Base-by-base conservation (phyloP, 1,139 yeast genomes). In the Spencermartinsiella ligniputridi region DNA sequence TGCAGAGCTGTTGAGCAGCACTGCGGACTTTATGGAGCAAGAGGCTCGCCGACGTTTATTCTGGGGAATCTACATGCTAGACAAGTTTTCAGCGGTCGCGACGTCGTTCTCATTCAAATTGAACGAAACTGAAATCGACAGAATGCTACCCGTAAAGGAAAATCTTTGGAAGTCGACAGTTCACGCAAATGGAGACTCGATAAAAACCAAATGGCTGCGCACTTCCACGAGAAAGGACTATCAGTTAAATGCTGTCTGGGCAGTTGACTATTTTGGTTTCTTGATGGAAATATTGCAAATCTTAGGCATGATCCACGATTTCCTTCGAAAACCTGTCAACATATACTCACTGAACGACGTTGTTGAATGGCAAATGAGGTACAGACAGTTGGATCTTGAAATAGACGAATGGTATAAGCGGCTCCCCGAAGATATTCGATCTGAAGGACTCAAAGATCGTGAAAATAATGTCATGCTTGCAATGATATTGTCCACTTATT, bases 401-500 rank as follows among this genome's bases (percentile, higher is more conserved):
- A 45, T 57, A 11, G 50, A 51, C 6, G 45, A 42, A 25, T 57
- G 62, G 61, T 45, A 49, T 33, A 44, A 41, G 8, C 25, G 44
- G 5, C 30, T 57, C 24, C 61, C 62, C 4, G 21, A 29, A n/a
- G 42, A 43, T 35, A 42, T 40, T 13, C 30, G 45, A 17, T 24
- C 37, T 4, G 30, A 24, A 16, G 32, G 12, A 24, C 35, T 25
- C 12, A 40, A 19, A 27, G 37, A 24, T 32, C 42, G 5, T 16
- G 40, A 39, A 32, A 33, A 49, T 18, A 39, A 37, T 19, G 52
- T 52, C 15, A 54, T 54, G 58, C 48, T 50, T 19, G 44, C 49
- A 3, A 54, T 53, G 46, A 44, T 64, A 4, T 62, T 50, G 41
- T 60, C 66, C 3, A 55, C 57, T 13, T 64, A 64, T 46, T 57